These are phyloP conservation scores for Hanseniaspora sp. DNA, from an alignment of 1,139 yeast species.

Conservation along the genomic window DNA sequence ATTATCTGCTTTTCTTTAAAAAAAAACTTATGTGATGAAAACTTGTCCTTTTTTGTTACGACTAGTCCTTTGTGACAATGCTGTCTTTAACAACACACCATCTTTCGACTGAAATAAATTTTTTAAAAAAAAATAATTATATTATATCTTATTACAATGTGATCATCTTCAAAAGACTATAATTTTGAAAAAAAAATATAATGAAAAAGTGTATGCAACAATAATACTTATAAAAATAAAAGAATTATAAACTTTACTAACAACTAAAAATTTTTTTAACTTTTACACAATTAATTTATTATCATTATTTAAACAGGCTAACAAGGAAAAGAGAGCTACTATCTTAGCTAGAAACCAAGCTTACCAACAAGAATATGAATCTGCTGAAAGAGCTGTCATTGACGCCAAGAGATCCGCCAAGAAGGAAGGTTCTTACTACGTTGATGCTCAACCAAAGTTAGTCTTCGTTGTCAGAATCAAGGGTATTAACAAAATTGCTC, in stretches of 20 bases:
- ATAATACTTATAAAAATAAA: too few relatives aligned
- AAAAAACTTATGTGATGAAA: constrained; percentile 26
- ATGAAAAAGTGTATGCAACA: too few relatives aligned
- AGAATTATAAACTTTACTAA: constrained; percentile 4
- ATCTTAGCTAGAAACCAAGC: constrained; percentile 96
- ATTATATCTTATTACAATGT: not conserved
- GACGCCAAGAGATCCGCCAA: constrained; percentile 93
- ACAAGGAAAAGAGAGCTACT: constrained; percentile 87
- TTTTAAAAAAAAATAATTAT: constrained; percentile 11
- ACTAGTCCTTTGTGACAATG: constrained; percentile 73
- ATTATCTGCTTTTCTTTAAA: not conserved
- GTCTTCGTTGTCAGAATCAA: constrained; percentile 97
- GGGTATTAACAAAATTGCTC: constrained; percentile 99
- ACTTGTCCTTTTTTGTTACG: constrained; percentile 41
- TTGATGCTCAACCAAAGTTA: constrained; percentile 92
- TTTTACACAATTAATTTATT: constrained; percentile 18
- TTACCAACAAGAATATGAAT: constrained; percentile 93
- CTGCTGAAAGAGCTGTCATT: constrained; percentile 86
- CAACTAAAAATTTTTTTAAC: not conserved
- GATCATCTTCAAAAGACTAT: not conserved
- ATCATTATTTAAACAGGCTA: constrained; percentile 38
- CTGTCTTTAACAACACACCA: constrained; percentile 87
- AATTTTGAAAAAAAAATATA: not conserved
- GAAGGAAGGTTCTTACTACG: constrained; percentile 93
- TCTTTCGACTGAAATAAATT: constrained; percentile 81